Conservation (phyloP, 805 yeast species). For the Starmera pachycereana region DNA sequence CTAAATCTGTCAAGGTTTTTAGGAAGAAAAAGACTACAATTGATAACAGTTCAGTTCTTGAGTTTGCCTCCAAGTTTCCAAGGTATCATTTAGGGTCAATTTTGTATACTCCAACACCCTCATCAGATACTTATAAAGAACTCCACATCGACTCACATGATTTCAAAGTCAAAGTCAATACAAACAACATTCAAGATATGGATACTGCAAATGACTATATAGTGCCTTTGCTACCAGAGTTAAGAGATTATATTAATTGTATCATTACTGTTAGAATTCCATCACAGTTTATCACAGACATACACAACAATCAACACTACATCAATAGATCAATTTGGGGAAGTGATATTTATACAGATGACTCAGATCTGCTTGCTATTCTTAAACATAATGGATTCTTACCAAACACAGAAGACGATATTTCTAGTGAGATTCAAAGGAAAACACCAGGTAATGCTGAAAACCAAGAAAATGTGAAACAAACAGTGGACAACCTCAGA, state of each 20-base stretch:
- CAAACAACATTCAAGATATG: neutral
- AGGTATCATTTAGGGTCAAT: slow-evolving; percentile 42
- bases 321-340: slow-evolving; percentile 62
- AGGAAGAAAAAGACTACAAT: slow-evolving; percentile 19
- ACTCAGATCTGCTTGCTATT: slow-evolving; percentile 71
- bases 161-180: too few relatives aligned
- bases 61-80: slow-evolving; percentile 30
- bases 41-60: slow-evolving; percentile 29
- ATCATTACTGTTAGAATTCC: slow-evolving; percentile 21
- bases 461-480: slow-evolving; percentile 20
- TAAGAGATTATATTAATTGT: slow-evolving; percentile 31
- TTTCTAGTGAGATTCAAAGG: slow-evolving; percentile 11
- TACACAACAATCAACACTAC: slow-evolving; percentile 15
- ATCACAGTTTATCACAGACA: slow-evolving; percentile 15
- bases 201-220: slow-evolving; percentile 2
- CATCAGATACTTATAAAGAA: slow-evolving; percentile 26
- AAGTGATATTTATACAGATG: slow-evolving; percentile 86
- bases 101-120: slow-evolving; percentile 47
- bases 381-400: slow-evolving; percentile 69
- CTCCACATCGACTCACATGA: slow-evolving; percentile 4
- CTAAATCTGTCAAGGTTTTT: slow-evolving; percentile 5
- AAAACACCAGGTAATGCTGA: slow-evolving; percentile 33
- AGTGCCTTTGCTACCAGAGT: slow-evolving; percentile 21
- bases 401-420: slow-evolving; percentile 20
- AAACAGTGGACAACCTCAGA: slow-evolving; percentile 17